Evolutionary conservation across 2,329 filamentous ascomycete genomes (phyloP), one percentile per base, ranked within the genome.

Genomic region (Westerdykella sp.): DNA sequence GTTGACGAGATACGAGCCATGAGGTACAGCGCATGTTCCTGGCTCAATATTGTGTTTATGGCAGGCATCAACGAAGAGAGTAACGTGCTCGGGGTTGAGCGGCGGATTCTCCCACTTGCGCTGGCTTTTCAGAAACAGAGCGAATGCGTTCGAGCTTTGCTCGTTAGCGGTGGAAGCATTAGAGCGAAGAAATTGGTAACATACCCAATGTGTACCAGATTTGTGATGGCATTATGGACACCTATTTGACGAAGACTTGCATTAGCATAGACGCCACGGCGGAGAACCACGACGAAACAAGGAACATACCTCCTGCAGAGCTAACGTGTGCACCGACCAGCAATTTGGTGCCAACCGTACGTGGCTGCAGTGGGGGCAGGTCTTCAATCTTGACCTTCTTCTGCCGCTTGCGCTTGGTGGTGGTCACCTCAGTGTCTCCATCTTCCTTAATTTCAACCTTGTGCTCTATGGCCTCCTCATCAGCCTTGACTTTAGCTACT

Each of bases 1-100:
- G 62, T 98, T 98, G 59, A 98, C 89, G 6, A 98, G 83, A 65
- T 98, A 98, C 1, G 87, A 95, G 28, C 93, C 93, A 63, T 98
- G 93, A 0, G 93, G 93, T 1, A 98, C 5, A 94, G 80, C 58
- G 89, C 79, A 68, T 87, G 80, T 78, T 44, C 74, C 74, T 6
- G 81, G 78, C 57, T 87, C 81, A 66, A 91, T 95, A 39, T 72
- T 71, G 63, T 91, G 81, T 39, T 82, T 71, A 40, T 78, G 73
- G 60, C 87, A 87, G 25, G 80, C 71, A 35, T 75, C 74, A 43
- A 78, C 78, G 69, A 97, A 98, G 32, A 80, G 76, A 34, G 80
- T 74, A 39, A 78, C 75, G 41, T 84, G 79, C 21, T 85, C 81
- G 32, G 80, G 68, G 21, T 84, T 75, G 4, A 98, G 75, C 1